Evolutionary conservation across 2,329 filamentous ascomycete species (phyloP).

Genomic region (Talaromyces albobiverticillius): DNA sequence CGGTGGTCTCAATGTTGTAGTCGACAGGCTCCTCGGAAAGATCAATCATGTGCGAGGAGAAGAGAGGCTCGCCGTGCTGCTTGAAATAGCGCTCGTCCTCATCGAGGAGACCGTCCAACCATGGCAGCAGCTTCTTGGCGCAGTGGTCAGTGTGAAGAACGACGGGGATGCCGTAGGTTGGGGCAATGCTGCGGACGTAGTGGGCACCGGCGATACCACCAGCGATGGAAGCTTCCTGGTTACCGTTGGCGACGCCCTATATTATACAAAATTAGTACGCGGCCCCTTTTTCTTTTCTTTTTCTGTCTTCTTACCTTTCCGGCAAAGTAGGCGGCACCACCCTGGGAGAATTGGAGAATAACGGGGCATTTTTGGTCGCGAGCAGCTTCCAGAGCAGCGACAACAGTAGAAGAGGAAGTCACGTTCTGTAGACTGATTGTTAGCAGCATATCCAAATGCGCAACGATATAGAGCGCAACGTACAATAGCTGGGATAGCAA

Average conservation of each 20-base stretch:
- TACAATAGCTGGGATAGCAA: conserved; percentile 80
- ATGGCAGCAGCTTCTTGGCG: conserved; percentile 98
- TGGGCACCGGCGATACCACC: conserved; percentile 87
- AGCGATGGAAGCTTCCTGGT: conserved; percentile 85
- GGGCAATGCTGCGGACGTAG: conserved; percentile 86
- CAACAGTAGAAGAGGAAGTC: conserved; percentile 84
- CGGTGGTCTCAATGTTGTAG: conserved; percentile 88
- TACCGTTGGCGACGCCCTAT: conserved; percentile 71
- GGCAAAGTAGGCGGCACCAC: conserved; percentile 88
- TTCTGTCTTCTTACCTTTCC: conserved; percentile 61
- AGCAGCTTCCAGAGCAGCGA: conserved; percentile 89
- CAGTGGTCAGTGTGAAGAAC: conserved; percentile 97
- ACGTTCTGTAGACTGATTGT: conserved; percentile 79
- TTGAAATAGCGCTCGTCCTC: conserved; percentile 96
- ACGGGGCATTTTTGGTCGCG: conserved; percentile 87
- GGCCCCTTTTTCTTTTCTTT: background rate
- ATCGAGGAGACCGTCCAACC: conserved; percentile 93
- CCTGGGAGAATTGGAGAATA: conserved; percentile 90
- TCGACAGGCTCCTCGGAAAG: conserved; percentile 87
- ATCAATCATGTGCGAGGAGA: conserved; percentile 98
- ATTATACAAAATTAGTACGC: background rate
- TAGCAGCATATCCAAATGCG: background rate
- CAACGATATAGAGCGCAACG: conserved; percentile 29
- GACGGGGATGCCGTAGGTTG: conserved; percentile 83
- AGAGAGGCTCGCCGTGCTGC: conserved; percentile 84